Base-by-base conservation (phyloP, 768 basidiomycete species). In the Gyrodon lividus region DNA sequence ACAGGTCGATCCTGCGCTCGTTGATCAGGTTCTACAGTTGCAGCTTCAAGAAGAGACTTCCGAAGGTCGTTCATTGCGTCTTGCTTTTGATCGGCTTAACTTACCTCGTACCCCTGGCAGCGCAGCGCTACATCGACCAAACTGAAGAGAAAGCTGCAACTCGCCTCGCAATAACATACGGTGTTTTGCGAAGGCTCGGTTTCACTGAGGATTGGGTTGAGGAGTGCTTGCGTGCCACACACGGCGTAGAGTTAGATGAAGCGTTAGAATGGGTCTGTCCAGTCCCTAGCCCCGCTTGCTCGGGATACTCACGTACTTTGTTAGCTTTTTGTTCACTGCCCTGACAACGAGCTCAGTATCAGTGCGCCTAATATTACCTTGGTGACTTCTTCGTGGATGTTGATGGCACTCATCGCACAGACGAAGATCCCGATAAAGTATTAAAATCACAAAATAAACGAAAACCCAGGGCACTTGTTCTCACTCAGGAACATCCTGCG, bases 231-330 rank as follows among this genome's bases (percentile, higher is more conserved):
- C 70, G 73, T 45, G 68, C 76, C 6, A 81, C 92, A 23, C 68
- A 73, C 23, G 80, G 85, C 12, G 70, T 87, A 28, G 89, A 90
- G 22, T 71, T 92, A n/a, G 95, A 98, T 14, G 88, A 92, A 46
- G 92, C 90, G 9, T 79, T 89, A 47, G 87, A 94, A 63, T 98
- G 96, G 96, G 92, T 96, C 57, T 50, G 82, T 67, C 22, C 17
- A 30, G 17, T 23, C 20, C 45, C 44, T 22, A 14, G 2, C 3
- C 48, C 28, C 20, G 47, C 40, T 19, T 43, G 22, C 23, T 30
- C 42, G 16, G 34, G 46, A 28, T 39, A 8, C 56, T 59, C 39
- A 65, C n/a, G 20, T 35, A 24, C 17, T 16, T 6, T 12, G 26
- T 37, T 20, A 92, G 92, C 74, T 92, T 31, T 81, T 78, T 64